A percentile compares a stretch with the other conserved stretches of the same genome.
phyloP scores from a whole-genome alignment of 495 filamentous ascomycete species.

The Glarea lozoyensis region DNA sequence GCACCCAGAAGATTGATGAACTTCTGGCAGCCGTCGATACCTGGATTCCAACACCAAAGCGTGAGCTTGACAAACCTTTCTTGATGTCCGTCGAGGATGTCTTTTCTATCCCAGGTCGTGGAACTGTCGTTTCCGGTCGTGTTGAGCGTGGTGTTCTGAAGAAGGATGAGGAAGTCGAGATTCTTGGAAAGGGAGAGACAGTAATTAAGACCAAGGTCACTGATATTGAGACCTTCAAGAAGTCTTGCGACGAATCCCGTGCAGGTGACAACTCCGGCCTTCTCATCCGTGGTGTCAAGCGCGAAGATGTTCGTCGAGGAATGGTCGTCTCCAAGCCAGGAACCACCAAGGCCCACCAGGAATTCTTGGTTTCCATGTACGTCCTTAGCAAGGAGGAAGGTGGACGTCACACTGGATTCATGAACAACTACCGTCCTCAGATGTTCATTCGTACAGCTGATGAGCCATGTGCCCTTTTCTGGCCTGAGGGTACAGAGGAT shows the following conservation, averaged over 20 bases:
- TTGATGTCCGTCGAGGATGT: slow-evolving; percentile 98
- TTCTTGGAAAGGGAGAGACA: slow-evolving; percentile 68
- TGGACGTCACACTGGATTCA: slow-evolving; percentile 90
- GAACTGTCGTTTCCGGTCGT: slow-evolving; percentile 92
- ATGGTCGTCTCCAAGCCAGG: slow-evolving; percentile 86
- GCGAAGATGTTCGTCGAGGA: slow-evolving; percentile 86
- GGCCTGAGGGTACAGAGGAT: slow-evolving; percentile 68
- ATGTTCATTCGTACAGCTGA: slow-evolving; percentile 92
- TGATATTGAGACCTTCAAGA: slow-evolving; percentile 99
- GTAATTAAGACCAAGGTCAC: slow-evolving; percentile 97
- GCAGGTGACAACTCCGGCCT: slow-evolving; percentile 99
- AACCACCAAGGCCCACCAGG: slow-evolving; percentile 66
- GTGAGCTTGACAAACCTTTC: slow-evolving; percentile 93
- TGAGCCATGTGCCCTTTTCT: slow-evolving; percentile 70
- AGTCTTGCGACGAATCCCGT: slow-evolving; percentile 86
- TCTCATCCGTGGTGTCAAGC: slow-evolving; percentile 84
- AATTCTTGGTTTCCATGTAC: slow-evolving; percentile 94
- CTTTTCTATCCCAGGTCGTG: slow-evolving; percentile 95
- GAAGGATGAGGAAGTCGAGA: slow-evolving; percentile 86
- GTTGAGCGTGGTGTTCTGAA: slow-evolving; percentile 92
- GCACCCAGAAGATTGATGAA: slow-evolving; percentile 73
- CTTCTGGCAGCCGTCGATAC: slow-evolving; percentile 83
- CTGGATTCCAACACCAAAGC: slow-evolving; percentile 92
- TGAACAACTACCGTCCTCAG: slow-evolving; percentile 89
- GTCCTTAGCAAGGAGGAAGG: slow-evolving; percentile 96